These are phyloP conservation scores for Hygrocybe coccinea DNA, from an alignment of 768 basidiomycete species.

Conservation along the genomic window DNA sequence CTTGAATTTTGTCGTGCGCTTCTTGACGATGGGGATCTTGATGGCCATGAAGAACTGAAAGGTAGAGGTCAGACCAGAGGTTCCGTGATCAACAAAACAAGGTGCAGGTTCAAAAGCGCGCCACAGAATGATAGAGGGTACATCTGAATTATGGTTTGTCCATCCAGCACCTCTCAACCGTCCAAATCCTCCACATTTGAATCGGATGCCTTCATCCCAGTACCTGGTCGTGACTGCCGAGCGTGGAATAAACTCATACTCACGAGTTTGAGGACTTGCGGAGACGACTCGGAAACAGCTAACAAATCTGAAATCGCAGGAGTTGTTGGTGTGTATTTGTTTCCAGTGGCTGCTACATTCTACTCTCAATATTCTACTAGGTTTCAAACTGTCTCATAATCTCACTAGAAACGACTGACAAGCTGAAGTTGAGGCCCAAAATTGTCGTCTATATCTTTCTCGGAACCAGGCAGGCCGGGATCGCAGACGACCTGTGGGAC, in stretches of 20 bases:
- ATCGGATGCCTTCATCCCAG: not conserved
- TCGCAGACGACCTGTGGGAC: constrained; percentile 60
- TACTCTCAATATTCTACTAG: not conserved
- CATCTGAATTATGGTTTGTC: not conserved
- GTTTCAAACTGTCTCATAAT: not conserved
- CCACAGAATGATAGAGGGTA: not conserved
- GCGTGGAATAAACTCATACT: not conserved
- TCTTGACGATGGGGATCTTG: constrained; percentile 35
- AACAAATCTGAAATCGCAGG: not conserved
- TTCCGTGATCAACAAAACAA: not conserved
- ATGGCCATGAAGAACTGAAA: constrained; percentile 1
- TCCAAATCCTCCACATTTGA: not conserved
- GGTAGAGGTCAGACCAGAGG: not conserved
- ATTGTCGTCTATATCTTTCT: constrained; percentile 52
- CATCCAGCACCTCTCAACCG: not conserved
- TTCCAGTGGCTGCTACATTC: not conserved
- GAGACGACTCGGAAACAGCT: not conserved
- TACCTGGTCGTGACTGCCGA: not conserved
- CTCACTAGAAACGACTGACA: not conserved
- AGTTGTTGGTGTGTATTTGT: constrained; percentile 7
- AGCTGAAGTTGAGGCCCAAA: constrained; percentile 45
- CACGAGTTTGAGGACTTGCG: not conserved
- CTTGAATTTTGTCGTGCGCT: constrained; percentile 98
- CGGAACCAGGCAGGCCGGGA: constrained; percentile 62
- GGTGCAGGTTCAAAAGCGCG: not conserved